Base-by-base conservation (phyloP, 441 rosid genomes). In the Hypseocharis bilobata region DNA sequence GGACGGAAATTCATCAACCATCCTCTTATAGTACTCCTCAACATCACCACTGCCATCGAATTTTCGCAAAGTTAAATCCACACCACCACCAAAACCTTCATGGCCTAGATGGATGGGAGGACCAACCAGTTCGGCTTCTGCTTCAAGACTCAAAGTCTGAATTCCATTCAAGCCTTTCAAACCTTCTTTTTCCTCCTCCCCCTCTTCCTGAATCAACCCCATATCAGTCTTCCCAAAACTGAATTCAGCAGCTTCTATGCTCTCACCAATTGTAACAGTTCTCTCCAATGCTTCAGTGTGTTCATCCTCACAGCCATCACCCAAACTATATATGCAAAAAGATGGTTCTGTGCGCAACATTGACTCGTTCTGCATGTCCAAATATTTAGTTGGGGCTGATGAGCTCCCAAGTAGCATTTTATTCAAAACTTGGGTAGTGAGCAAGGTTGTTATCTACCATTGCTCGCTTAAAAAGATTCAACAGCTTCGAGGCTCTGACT, bases 61-160 rank as follows among this genome's bases (percentile, higher is more conserved):
- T 17, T 77, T 55, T 0, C 82, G 78, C 63, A 76, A 55, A 69
- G 62, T 68, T 4, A 82, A 74, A 65, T 73, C 74, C 32, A 65
- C 71, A 26, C 23, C 74, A 40, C 64, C 65, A 3, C 64, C 75
- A 56, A 83, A 81, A 64, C 75, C 84, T 63, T 89, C 97, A 64
- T 88, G 76, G 0, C 91, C 93, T 1, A 88, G 86, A 72, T 80
- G 82, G 91, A 85, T 70, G 47, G 80, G 79, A 79, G 90, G 89
- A 69, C 85, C 84, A 66, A 58, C 71, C 7, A 83, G 84, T 66
- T 78, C 77, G 42, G 65, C 74, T 28, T 64, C 77, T 38, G 74
- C 76, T 57, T 72, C 82, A 57, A 52, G 49, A 34, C 30, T 28
- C 62, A 67, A 16, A 67, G 30, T 23, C 27, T 47, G 60, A 60